Conservation (phyloP, 2,329 filamentous ascomycete species). For the Phialophora macrospora region DNA sequence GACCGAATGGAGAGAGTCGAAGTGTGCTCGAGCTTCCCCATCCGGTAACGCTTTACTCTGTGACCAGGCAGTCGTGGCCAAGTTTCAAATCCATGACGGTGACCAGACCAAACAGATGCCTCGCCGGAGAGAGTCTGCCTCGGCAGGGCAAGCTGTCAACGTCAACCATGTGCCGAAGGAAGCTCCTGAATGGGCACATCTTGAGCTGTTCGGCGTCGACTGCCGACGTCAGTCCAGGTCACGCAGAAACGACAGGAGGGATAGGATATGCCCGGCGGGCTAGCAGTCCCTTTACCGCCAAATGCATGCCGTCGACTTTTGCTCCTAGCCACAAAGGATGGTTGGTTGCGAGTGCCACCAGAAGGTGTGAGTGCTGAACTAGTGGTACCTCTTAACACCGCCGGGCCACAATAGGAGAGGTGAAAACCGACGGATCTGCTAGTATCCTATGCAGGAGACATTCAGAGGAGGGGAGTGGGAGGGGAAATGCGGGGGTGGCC, state of each 20-base stretch:
- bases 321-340: constrained; percentile 2
- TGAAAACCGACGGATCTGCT: not conserved
- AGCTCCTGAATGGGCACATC: not conserved
- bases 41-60: constrained; percentile 1
- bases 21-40: constrained; percentile 9
- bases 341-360: constrained; percentile 3
- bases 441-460: not conserved
- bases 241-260: not conserved
- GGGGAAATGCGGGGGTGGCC: not conserved
- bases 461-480: not conserved
- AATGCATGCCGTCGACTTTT: not conserved
- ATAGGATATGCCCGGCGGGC: not conserved
- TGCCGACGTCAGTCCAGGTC: not conserved
- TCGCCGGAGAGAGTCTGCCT: constrained; percentile 2
- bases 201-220: not conserved
- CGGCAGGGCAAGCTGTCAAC: constrained; percentile 4
- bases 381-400: not conserved
- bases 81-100: not conserved
- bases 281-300: not conserved
- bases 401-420: not conserved
- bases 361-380: not conserved
- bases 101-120: not conserved
- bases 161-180: not conserved
- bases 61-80: not conserved
- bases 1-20: not conserved